Base-by-base conservation (phyloP, 768 basidiomycete genomes). In the Hypsizygus marmoreus region DNA sequence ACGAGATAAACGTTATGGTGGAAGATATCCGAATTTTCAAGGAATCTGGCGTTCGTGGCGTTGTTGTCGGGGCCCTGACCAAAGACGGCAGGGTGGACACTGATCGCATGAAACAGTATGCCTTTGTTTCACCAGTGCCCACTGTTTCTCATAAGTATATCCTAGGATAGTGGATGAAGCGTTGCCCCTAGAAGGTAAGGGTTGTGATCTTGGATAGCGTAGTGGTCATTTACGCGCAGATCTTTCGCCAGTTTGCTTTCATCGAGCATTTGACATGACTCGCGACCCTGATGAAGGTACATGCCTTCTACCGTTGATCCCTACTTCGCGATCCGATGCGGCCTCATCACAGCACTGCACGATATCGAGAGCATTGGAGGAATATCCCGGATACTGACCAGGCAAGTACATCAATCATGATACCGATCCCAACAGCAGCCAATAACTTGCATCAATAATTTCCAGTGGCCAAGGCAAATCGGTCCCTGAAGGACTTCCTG, bases 261-360 rank as follows among this genome's bases (percentile, higher is more conserved):
- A 90, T 58, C 72, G 88, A 43, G 88, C 88, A 23, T 83, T 90
- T 51, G 89, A 91, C 54, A 81, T 91, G 85, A 77, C 80, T 11
- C 61, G 62, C 38, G 73, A 84, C 53, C 57, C 76, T 3, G 64
- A 72, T 31, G 68, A 76, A 65, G 85, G 87, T 82, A 52, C 29
- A 59, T 55, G 33, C 4, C 17, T 17, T 14, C 34, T 19, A 32
- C 22, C 13, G 25, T 9, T 20, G 6, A 36, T 13, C 4, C 23
- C 12, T 40, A 40, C 16, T 10, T 16, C 20, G 20, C 20, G 33
- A 28, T 51, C 41, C 39, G 24, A 38, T 48, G 2, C 25, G 35
- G 19, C 28, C 42, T 29, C 13, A 29, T 23, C 25, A 24, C 42
- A 81, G 79, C 77, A 6, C 53, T 79, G 19, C 62, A 62, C 17